phyloP scores from a whole-genome alignment of 2,329 filamentous ascomycete genomes.

The Monosporascus cannonballus region DNA sequence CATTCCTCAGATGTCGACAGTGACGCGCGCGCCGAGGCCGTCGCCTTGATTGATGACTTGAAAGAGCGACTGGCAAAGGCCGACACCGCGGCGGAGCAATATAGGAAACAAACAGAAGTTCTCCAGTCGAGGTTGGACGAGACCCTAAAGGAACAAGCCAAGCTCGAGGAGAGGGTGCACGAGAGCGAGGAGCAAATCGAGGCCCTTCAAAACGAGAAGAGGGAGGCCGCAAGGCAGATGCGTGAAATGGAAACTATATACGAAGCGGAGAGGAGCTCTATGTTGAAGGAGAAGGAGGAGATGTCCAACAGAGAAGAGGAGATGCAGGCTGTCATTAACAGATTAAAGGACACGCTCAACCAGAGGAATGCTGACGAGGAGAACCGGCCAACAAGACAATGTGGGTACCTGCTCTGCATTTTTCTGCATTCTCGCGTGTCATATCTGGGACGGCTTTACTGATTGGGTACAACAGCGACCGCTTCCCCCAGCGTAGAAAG shows the following conservation, averaged over 20 bases:
- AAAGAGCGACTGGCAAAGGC: constrained; percentile 77
- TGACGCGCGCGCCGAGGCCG: constrained; percentile 71
- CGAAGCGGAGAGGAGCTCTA: constrained; percentile 79
- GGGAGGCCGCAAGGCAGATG: constrained; percentile 74
- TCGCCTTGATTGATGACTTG: constrained; percentile 75
- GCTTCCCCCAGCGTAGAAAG: constrained; percentile 64
- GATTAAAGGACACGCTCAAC: constrained; percentile 82
- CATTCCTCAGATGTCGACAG: constrained; percentile 51
- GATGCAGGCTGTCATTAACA: constrained; percentile 82
- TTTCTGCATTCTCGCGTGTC: background rate
- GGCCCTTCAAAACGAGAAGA: constrained; percentile 74
- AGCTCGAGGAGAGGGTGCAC: constrained; percentile 81
- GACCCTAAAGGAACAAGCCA: constrained; percentile 71
- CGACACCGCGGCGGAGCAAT: constrained; percentile 70
- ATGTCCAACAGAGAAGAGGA: constrained; percentile 80
- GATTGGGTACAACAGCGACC: constrained; percentile 31
- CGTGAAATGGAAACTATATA: constrained; percentile 91
- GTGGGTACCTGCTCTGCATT: constrained; percentile 32
- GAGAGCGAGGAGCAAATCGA: constrained; percentile 83
- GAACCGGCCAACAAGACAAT: constrained; percentile 50
- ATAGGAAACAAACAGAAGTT: constrained; percentile 77
- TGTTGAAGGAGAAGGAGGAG: constrained; percentile 89
- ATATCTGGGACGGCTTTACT: constrained; percentile 5
- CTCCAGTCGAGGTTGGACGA: constrained; percentile 84
- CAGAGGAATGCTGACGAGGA: constrained; percentile 59